A percentile compares a stretch with the other conserved stretches of the same genome.
Evolutionary conservation across 768 basidiomycete species (phyloP).

Genomic region (Rhodotorula diobovata): DNA sequence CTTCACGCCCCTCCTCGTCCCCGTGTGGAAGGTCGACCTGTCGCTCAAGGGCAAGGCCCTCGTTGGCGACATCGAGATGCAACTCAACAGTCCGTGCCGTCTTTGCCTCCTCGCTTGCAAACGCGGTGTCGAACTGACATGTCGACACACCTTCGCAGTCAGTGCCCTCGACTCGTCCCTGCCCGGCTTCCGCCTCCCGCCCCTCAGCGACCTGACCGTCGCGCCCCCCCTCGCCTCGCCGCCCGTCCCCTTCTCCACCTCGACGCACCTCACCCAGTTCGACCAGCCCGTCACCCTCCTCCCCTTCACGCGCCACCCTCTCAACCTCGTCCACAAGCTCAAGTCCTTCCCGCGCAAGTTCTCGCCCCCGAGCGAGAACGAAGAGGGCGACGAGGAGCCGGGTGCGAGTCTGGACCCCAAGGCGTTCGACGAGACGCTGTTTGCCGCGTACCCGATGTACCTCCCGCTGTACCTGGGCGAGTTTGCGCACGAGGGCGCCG

Average conservation of each 20-base stretch:
- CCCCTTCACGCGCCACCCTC: slow-evolving; percentile 26
- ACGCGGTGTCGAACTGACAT: neutral
- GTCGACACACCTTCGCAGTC: neutral
- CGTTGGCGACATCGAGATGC: slow-evolving; percentile 11
- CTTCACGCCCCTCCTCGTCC: slow-evolving; percentile 15
- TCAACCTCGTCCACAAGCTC: slow-evolving; percentile 13
- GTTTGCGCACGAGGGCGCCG: slow-evolving; percentile 14
- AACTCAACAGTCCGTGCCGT: slow-evolving; percentile 9
- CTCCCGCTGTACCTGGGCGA: slow-evolving; percentile 30
- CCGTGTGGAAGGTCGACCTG: slow-evolving; percentile 32
- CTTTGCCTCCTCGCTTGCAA: too few relatives aligned
- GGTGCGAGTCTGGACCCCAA: slow-evolving; percentile 16
- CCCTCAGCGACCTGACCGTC: slow-evolving; percentile 18
- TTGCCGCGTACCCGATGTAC: slow-evolving; percentile 16
- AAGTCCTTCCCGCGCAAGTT: slow-evolving; percentile 11
- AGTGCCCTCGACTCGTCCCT: slow-evolving; percentile 19
- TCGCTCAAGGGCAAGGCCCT: slow-evolving; percentile 23
- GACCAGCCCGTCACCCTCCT: slow-evolving; percentile 4
- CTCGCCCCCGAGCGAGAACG: neutral
- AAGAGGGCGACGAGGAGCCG: neutral
- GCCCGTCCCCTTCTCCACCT: slow-evolving; percentile 15
- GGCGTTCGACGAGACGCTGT: slow-evolving; percentile 1
- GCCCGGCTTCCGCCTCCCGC: slow-evolving; percentile 27
- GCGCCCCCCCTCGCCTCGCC: slow-evolving; percentile 5
- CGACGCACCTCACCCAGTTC: neutral